Base-by-base conservation (phyloP, 2,329 filamentous ascomycete genomes). In the Apiospora rasikravindrae region DNA sequence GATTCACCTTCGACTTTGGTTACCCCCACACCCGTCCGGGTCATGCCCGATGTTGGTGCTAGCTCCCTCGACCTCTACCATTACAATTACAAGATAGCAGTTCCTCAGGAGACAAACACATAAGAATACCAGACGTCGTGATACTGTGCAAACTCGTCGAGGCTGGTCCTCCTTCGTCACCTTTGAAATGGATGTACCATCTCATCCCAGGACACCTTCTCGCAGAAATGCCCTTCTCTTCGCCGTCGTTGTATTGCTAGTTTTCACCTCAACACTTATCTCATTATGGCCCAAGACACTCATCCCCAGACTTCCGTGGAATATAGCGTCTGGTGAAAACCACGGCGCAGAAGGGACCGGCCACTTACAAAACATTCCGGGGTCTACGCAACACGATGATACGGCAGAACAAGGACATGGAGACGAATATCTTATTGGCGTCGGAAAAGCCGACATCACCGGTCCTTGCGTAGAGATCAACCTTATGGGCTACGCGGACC, bases 401-500 rank as follows among this genome's bases (percentile, higher is more conserved):
- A 40, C 57, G 40, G 33, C 40, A 24, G 19, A n/a, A n/a, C 57
- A 26, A 11, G 66, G 47, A 33, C n/a, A 44, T 22, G 74, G 72
- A n/a, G 83, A 84, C 73, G 81, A 81, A 72, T 89, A 89, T 73
- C 82, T 89, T 45, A 78, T 90, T 66, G 88, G 88, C 24, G 87
- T 88, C 1, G 88, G 88, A 67, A 89, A 89, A 79, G 87, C 85
- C 7, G 88, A 90, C 75, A 88, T 90, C 76, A 90, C 88, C 0
- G 88, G 79, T 75, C 94, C 95, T 0, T 94, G 97, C 16, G 95
- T 97, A 29, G 94, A 98, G 81, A 89, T 98, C 79, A 95, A 94
- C 77, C 88, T 98, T 80, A 96, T 96, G 87, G 95, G 95, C 73
- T 98, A 98, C 84, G 96, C 96, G 44, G 93, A 95, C 81, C 86